Evolutionary conservation across 306 rosid species (phyloP), one percentile per base, ranked within the genome.

Genomic region (Pueraria montana): DNA sequence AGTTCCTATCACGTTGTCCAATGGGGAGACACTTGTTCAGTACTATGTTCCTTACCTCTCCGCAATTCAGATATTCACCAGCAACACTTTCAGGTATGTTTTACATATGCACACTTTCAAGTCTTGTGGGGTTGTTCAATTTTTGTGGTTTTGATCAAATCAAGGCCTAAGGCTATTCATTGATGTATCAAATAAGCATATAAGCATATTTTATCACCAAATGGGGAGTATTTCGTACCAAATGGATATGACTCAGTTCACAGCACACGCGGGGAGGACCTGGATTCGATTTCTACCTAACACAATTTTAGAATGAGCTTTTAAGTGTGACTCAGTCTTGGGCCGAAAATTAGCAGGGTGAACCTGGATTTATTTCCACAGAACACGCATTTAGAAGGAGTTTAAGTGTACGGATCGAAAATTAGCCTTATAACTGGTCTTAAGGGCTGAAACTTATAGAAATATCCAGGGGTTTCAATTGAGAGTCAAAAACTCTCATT

Each of bases 1-100:
- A 80, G 99, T 96, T 58, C 95, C 95, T 0, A 87, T 96, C 59
- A 48, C 84, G 71, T 77, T 94, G 74, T 78, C 76, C 91, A 79
- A 86, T 79, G 94, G 90, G n/a, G 97, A 96, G 9, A 90, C 91
- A 10, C 94, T 96, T 62, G 93, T 91, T 34, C 99, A 96, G 84
- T 96, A 92, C 84, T 96, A 94, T 75, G 99, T 94, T 3, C 99
- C 99, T 70, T 96, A 96, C 80, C 99, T 96, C 85, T 96, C 99
- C 30, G 99, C 93, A 24, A 91, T 96, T 76, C 98, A 96, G 86
- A 91, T 94, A 49, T 94, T 86, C 91, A 94, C 97, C 17, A 88
- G 97, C 93, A 88, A 87, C 62, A 56, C 50, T 86, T 82, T 89
- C 87, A 89, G 99, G 99, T 96, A 36, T 36, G 24, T 80, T 5